phyloP scores from a whole-genome alignment of 345 rosid species.

The Ceriops decandra region DNA sequence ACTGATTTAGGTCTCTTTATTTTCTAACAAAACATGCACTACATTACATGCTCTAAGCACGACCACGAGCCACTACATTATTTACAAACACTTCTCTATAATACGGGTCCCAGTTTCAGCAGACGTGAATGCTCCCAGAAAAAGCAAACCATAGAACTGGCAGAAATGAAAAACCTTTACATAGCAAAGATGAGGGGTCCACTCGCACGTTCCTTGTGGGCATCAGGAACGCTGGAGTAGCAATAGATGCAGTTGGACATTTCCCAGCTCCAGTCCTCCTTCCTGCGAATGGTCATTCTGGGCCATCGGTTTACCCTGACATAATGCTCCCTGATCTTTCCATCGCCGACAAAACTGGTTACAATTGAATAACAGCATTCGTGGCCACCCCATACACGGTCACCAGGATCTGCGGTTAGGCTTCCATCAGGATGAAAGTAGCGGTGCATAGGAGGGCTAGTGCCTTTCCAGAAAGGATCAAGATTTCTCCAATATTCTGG shows the following conservation, averaged over 20 bases:
- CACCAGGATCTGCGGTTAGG: constrained; percentile 55
- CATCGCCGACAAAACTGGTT: constrained; percentile 43
- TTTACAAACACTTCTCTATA: neutral
- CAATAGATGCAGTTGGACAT: constrained; percentile 45
- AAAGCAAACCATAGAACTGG: no score
- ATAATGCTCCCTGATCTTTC: constrained; percentile 48
- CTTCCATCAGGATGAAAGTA: constrained; percentile 65
- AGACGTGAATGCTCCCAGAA: no score
- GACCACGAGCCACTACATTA: neutral
- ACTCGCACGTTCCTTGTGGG: constrained; percentile 41
- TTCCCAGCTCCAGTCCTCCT: constrained; percentile 69
- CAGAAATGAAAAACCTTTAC: neutral
- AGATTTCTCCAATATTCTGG: constrained; percentile 62
- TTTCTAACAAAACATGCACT: neutral
- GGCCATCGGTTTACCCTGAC: constrained; percentile 63
- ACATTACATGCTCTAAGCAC: neutral
- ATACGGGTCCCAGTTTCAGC: no score
- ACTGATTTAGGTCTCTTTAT: no score
- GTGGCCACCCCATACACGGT: constrained; percentile 64
- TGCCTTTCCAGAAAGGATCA: constrained; percentile 56
- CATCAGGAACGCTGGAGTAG: constrained; percentile 53
- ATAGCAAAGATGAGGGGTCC: constrained; percentile 34
- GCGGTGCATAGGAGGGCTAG: constrained; percentile 43
- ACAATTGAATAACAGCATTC: constrained; percentile 49
- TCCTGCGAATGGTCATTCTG: constrained; percentile 36